A percentile compares a stretch with the other conserved stretches of the same genome.
These are phyloP conservation scores for Ceratobasidium theobromae DNA, from an alignment of 1,284 basidiomycete genomes.

Conservation along the genomic window DNA sequence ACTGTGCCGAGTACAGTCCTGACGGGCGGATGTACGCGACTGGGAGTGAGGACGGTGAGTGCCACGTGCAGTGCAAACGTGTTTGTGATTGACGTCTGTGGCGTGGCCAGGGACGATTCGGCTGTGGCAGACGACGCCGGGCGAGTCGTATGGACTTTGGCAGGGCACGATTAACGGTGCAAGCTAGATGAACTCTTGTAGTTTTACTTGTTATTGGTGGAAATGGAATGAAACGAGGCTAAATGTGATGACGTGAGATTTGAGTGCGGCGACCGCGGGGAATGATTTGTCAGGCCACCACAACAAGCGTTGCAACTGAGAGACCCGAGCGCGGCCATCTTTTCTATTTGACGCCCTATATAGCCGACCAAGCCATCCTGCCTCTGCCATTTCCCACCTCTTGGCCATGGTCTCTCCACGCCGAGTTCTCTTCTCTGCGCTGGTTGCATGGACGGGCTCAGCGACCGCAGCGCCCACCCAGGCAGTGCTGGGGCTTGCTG, in stretches of 20 bases:
- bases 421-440: neutral
- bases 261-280: neutral
- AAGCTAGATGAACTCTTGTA: neutral
- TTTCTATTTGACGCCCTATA: conserved; percentile 15
- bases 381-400: neutral
- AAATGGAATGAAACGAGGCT: conserved; percentile 1
- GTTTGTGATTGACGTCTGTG: conserved; percentile 10
- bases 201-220: conserved; percentile 24
- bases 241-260: conserved; percentile 22
- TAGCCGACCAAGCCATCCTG: neutral
- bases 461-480: conserved; percentile 9
- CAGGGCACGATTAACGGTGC: conserved; percentile 62
- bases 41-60: conserved; percentile 74
- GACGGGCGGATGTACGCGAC: conserved; percentile 99
- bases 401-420: conserved; percentile 14
- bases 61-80: conserved; percentile 31
- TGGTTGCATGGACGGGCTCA: neutral
- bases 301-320: too few relatives aligned
- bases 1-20: conserved; percentile 90
- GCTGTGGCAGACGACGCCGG: conserved; percentile 93
- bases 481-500: conserved; percentile 3
- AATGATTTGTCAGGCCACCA: too few relatives aligned
- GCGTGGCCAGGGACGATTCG: conserved; percentile 75
- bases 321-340: conserved; percentile 18
- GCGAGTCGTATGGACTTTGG: conserved; percentile 93